Evolutionary conservation across 208 protist species (phyloP).

Genomic region (Histomonas meleagridis): DNA sequence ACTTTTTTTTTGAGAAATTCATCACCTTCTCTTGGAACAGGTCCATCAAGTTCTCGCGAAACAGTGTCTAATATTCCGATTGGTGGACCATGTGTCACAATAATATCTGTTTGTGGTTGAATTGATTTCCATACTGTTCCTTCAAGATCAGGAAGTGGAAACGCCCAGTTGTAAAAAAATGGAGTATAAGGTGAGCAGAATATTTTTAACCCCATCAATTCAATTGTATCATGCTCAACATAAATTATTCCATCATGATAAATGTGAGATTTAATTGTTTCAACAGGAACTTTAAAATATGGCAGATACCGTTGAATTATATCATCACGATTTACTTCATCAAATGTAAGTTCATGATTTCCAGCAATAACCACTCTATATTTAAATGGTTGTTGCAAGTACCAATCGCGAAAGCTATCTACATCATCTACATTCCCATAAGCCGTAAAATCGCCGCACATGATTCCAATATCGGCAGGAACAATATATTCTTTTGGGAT

Average conservation of each 20-base stretch:
- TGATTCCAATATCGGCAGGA: not conserved
- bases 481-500: not conserved
- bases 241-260: not conserved
- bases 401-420: not conserved
- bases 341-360: slow-evolving; percentile 14
- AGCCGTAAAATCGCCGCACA: not conserved
- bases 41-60: not conserved
- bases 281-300: no score
- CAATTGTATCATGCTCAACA: not conserved
- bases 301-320: not conserved
- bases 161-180: slow-evolving; percentile 43
- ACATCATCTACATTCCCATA: not conserved
- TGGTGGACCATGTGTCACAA: slow-evolving; percentile 37
- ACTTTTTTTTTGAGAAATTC: slow-evolving; percentile 22
- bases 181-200: slow-evolving; percentile 42
- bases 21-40: not conserved
- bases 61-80: not conserved
- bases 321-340: not conserved
- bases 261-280: not conserved
- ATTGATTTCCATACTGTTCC: slow-evolving; percentile 16
- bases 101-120: not conserved
- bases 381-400: not conserved
- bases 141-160: slow-evolving; percentile 34
- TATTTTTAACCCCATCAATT: slow-evolving; percentile 38
- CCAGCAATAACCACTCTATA: not conserved